phyloP scores from a whole-genome alignment of 2,329 filamentous ascomycete genomes.

The Trichoderma aggressivum region DNA sequence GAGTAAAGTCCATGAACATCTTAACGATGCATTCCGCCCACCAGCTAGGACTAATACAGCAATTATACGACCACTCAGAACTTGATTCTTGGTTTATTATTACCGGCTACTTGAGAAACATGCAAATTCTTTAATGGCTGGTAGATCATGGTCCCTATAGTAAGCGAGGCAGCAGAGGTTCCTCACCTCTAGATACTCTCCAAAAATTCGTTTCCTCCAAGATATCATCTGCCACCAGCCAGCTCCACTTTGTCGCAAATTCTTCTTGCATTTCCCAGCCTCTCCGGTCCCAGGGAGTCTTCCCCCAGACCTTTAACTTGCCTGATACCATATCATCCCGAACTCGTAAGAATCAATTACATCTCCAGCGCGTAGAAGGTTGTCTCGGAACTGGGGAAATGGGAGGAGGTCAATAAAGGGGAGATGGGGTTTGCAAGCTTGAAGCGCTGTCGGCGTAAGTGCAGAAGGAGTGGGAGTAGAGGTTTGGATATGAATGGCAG shows the following conservation, averaged over 20 bases:
- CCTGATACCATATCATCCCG: background rate
- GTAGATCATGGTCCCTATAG: background rate
- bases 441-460: background rate
- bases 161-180: background rate
- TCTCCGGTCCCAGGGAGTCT: conserved; percentile 2
- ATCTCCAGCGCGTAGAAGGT: background rate
- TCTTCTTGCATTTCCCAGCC: conserved; percentile 9
- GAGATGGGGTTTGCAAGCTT: background rate
- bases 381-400: background rate
- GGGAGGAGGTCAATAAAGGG: background rate
- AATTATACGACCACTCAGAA: background rate
- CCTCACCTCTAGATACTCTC: conserved; percentile 1
- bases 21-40: background rate
- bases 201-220: conserved; percentile 6
- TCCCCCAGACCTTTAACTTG: background rate
- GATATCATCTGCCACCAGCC: background rate
- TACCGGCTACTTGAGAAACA: background rate
- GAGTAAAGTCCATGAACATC: background rate
- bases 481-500: background rate
- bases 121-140: background rate
- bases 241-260: background rate
- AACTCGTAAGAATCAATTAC: background rate
- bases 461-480: background rate
- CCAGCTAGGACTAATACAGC: background rate
- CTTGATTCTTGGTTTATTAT: background rate